Conservation (phyloP, 2,329 filamentous ascomycete genomes). For the Diaporthe sp. region DNA sequence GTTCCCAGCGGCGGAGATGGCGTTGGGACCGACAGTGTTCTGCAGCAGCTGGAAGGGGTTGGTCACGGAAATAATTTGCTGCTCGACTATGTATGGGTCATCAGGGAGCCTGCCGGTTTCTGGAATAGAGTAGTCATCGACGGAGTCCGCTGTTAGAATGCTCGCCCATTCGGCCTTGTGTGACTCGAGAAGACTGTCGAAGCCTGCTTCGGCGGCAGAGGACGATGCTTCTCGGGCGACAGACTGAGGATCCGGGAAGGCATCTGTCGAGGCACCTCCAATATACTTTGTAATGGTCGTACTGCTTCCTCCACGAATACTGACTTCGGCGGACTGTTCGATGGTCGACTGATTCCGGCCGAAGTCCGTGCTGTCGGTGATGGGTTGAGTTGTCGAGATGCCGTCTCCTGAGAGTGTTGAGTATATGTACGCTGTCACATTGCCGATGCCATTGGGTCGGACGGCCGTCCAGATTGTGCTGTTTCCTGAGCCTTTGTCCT, state of each 20-base stretch:
- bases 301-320: constrained; percentile 64
- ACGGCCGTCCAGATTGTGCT: constrained; percentile 72
- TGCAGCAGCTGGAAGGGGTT: constrained; percentile 70
- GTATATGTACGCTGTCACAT: constrained; percentile 71
- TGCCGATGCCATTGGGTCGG: constrained; percentile 69
- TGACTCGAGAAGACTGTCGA: constrained; percentile 63
- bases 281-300: constrained; percentile 75
- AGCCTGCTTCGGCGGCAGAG: constrained; percentile 63
- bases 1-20: constrained; percentile 61
- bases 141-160: constrained; percentile 71
- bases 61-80: constrained; percentile 65
- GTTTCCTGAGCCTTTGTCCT: constrained; percentile 67
- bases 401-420: constrained; percentile 58
- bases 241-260: constrained; percentile 69
- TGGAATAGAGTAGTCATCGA: constrained; percentile 71
- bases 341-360: constrained; percentile 73
- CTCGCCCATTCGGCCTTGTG: constrained; percentile 74
- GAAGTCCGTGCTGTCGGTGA: constrained; percentile 62
- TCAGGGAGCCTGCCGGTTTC: constrained; percentile 68
- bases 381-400: constrained; percentile 56
- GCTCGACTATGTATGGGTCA: constrained; percentile 68
- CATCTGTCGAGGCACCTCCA: constrained; percentile 77
- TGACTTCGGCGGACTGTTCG: constrained; percentile 70
- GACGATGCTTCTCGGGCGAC: constrained; percentile 69
- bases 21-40: constrained; percentile 57